Evolutionary conservation across 2,329 filamentous ascomycete species (phyloP), one percentile per base, ranked within the genome.

Genomic region (Colletotrichum trifolii): DNA sequence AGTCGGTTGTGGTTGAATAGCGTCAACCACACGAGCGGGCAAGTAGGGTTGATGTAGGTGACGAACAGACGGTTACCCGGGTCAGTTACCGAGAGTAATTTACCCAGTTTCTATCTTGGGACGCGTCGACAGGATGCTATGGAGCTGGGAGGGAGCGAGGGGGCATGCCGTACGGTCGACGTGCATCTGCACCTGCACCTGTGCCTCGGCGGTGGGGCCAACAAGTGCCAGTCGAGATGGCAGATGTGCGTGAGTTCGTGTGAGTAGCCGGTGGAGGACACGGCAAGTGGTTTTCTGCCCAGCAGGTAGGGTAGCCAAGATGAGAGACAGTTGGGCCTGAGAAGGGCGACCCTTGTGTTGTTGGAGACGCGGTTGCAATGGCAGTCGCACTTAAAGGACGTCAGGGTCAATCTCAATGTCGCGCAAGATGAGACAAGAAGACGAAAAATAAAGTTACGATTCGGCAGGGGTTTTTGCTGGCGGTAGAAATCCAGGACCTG

Each of bases 111-210:
- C 58, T 65, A 52, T 56, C 48, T 43, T 50, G 61, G 61, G 61
- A 54, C 39, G 34, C 35, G 39, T 56, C 58, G 52, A 55, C 50
- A 34, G 40, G 62, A 56, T 52, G 49, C 35, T 62, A 62, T 65
- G 52, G 52, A 40, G 50, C 58, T 43, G 45, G 39, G 35, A 56
- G 52, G 35, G 46, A 45, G 50, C 62, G 57, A 50, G 40, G 34
- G 54, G 17, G 46, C 52, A 65, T 65, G 36, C 57, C 62, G 58
- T 65, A 40, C 54, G 46, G 58, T 65, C 58, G 50, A 65, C 46
- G 57, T 65, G 62, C 58, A 62, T 45, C 17, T 62, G 50, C 62
- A 49, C 48, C 62, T 64, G 50, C 62, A 49, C 48, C 62, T 64
- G 48, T 48, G 52, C 46, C 57, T 54, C 39, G 34, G 61, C 17